Evolutionary conservation across 2,329 filamentous ascomycete genomes (phyloP).

Genomic region (Cercospora sesami): DNA sequence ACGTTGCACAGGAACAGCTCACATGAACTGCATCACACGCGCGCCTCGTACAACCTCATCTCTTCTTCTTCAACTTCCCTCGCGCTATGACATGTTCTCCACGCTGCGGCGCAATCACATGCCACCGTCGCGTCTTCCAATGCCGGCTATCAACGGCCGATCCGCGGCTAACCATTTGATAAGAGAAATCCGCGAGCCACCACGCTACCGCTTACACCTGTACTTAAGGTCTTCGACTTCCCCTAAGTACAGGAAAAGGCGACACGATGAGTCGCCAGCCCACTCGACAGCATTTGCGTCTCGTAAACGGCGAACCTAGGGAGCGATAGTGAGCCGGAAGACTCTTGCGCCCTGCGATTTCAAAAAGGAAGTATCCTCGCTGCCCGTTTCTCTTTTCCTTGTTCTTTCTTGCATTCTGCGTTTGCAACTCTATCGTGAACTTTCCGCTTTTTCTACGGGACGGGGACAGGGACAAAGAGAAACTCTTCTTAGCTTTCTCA

Average conservation of each 20-base stretch:
- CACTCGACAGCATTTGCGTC: slow-evolving; percentile 9
- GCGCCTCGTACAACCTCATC: neutral
- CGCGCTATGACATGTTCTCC: neutral
- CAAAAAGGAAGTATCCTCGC: slow-evolving; percentile 7
- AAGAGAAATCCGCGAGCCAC: slow-evolving; percentile 6
- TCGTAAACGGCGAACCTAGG: slow-evolving; percentile 4
- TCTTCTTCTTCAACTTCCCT: neutral
- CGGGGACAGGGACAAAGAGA: neutral
- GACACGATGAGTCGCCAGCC: slow-evolving; percentile 3
- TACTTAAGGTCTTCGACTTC: slow-evolving; percentile 20
- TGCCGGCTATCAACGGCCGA: slow-evolving; percentile 12
- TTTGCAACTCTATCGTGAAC: slow-evolving; percentile 6
- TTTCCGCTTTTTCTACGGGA: neutral
- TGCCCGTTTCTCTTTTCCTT: neutral
- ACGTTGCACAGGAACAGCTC: neutral
- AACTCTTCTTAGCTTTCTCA: neutral
- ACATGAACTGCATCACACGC: neutral
- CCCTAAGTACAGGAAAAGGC: slow-evolving; percentile 19
- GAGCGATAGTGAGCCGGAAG: slow-evolving; percentile 10
- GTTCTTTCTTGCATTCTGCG: neutral
- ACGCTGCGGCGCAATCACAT: neutral
- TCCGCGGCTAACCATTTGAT: slow-evolving; percentile 9
- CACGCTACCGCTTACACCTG: slow-evolving; percentile 18
- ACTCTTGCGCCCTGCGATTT: neutral
- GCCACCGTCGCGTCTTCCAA: neutral